Conservation (phyloP, 768 basidiomycete species). For the Boletus fagicola region DNA sequence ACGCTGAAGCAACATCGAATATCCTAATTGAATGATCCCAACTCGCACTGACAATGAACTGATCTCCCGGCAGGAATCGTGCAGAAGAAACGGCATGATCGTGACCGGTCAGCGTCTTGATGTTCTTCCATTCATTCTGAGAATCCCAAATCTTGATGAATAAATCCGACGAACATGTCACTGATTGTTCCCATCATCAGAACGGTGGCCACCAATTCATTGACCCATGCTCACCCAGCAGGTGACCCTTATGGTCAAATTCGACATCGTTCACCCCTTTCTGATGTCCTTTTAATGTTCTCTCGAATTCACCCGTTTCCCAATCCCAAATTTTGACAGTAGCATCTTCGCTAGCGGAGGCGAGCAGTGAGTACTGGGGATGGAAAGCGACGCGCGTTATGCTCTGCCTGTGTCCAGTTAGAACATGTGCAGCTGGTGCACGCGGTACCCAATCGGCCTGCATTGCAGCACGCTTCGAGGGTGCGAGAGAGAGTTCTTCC, state of each 20-base stretch:
- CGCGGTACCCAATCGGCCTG: conserved; percentile 88
- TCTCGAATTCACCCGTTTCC: conserved; percentile 92
- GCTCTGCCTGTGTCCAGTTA: conserved; percentile 72
- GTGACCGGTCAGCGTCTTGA: conserved; percentile 83
- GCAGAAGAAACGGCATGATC: conserved; percentile 89
- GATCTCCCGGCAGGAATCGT: conserved; percentile 82
- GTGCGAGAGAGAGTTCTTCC: conserved; percentile 60
- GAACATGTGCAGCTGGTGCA: conserved; percentile 76
- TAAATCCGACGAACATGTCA: conserved; percentile 78
- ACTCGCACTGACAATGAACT: conserved; percentile 81
- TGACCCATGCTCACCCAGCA: conserved; percentile 57
- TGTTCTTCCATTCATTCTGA: conserved; percentile 86
- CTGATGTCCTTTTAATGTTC: conserved; percentile 90
- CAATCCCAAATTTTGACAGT: conserved; percentile 96
- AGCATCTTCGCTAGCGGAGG: conserved; percentile 84
- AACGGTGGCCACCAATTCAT: not conserved
- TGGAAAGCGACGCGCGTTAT: conserved; percentile 84
- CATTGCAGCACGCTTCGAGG: conserved; percentile 51
- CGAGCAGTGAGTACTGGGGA: conserved; percentile 78
- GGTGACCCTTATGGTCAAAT: conserved; percentile 81
- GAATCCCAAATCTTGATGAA: conserved; percentile 94
- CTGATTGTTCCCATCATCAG: conserved; percentile 14
- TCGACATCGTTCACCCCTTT: conserved; percentile 85
- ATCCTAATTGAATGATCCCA: conserved; percentile 83
- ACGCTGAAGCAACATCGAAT: conserved; percentile 88